A percentile compares a stretch with the other conserved stretches of the same genome.
Evolutionary conservation across 345 rosid species (phyloP).

Genomic region (Rhodomyrtus tomentosa): DNA sequence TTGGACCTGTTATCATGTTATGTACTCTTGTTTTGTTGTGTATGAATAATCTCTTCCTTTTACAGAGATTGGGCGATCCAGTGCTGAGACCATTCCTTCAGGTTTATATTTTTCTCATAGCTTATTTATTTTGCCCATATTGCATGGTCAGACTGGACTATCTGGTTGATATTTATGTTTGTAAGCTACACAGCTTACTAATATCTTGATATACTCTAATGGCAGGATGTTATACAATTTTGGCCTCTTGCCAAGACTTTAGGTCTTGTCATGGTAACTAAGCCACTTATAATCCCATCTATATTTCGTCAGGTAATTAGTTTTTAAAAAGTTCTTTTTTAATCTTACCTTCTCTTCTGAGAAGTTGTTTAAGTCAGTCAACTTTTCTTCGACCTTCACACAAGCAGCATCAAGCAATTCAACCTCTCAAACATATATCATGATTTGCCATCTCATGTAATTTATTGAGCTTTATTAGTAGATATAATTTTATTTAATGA

Average conservation of each 20-base stretch:
- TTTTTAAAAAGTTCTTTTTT: neutral
- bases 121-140: neutral
- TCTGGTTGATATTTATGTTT: neutral
- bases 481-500: neutral
- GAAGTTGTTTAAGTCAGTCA: neutral
- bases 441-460: neutral
- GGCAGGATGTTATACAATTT: conserved; percentile 76
- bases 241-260: conserved; percentile 82
- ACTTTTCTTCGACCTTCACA: neutral
- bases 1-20: neutral
- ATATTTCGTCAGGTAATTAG: conserved; percentile 67
- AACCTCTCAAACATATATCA: neutral
- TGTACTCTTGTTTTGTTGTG: neutral
- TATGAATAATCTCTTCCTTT: conserved; percentile 1
- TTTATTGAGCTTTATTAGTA: neutral
- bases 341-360: too few relatives aligned
- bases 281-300: conserved; percentile 79
- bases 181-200: neutral
- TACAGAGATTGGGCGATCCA: conserved; percentile 73
- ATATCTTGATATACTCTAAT: neutral
- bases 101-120: conserved; percentile 13
- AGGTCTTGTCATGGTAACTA: conserved; percentile 80
- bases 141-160: neutral
- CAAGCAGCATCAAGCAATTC: neutral
- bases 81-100: conserved; percentile 93